A percentile compares a stretch with the other conserved stretches of the same genome.
Conservation (phyloP, 2,329 filamentous ascomycete genomes). For the Celoporthe dispersa region DNA sequence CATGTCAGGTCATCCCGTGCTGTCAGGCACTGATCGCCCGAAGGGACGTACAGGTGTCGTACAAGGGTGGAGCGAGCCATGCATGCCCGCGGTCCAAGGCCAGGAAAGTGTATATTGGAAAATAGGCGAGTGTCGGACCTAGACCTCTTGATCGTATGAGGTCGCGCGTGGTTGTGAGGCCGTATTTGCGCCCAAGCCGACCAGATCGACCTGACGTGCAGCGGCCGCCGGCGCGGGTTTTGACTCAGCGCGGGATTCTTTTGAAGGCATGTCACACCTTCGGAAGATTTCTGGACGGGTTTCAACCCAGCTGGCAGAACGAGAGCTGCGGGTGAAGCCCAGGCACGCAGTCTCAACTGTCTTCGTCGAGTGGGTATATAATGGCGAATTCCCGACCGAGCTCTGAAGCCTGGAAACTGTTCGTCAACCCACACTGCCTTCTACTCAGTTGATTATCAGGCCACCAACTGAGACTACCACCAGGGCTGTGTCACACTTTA, state of each 20-base stretch:
- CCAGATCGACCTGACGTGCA: background rate
- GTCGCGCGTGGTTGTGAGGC: background rate
- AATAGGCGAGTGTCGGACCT: constrained; percentile 22
- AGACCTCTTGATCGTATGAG: constrained; percentile 5
- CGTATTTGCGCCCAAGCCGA: background rate
- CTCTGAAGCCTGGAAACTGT: background rate
- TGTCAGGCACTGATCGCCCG: constrained; percentile 9
- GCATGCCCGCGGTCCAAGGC: constrained; percentile 12
- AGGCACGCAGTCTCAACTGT: background rate
- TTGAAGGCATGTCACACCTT: background rate
- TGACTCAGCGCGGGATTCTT: background rate
- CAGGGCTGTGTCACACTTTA: background rate
- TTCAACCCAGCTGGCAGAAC: background rate
- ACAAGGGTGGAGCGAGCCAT: constrained; percentile 24
- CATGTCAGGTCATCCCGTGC: constrained; percentile 8
- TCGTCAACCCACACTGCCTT: constrained; percentile 4
- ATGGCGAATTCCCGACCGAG: background rate
- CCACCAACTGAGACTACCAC: background rate
- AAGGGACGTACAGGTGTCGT: constrained; percentile 17
- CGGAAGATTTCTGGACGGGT: background rate
- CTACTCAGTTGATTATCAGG: constrained; percentile 7
- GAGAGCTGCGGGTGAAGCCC: background rate
- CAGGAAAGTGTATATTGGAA: constrained; percentile 12
- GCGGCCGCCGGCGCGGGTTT: background rate
- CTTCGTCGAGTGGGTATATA: background rate